Base-by-base conservation (phyloP, 345 rosid genomes). In the Odontarrhena argentea region DNA sequence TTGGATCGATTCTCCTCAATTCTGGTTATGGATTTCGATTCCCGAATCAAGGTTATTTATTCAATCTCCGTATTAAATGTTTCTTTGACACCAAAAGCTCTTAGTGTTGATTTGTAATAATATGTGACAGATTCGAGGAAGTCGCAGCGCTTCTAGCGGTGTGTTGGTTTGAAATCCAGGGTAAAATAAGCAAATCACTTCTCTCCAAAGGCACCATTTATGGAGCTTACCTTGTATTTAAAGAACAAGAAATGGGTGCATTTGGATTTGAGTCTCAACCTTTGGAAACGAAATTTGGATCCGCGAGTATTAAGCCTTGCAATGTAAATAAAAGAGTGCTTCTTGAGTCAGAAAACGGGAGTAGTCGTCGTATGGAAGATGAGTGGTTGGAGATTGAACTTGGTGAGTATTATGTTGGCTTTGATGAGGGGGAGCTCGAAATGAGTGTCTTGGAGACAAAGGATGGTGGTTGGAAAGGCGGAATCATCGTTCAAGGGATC, bases 341-440 rank as follows among this genome's bases (percentile, higher is more conserved):
- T 37, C 48, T 46, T 46, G 55, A 46, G 46, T 22, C 60, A 5
- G 8, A 28, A 48, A 44, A 38, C n/a, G 12, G 40, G 73, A 81
- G 0, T 32, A 55, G 51, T 59, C 60, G 36, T 32, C 6, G 7
- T 34, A 35, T 79, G 86, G 63, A 65, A 13, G 93, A 85, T 67
- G 85, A 80, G 25, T 87, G 87, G 89, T 12, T 76, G 53, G 89
- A 89, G 79, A 68, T 82, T 32, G 83, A 83, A 65, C 22, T 89
- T 48, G 89, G 93, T 37, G 81, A 84, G 34, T 81, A 72, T 60
- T 73, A 69, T 55, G 71, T 54, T 12, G 46, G 61, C 2, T 76
- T 59, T 0, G 75, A 52, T 1, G 78, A 57, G 9, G 91, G 71
- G 34, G 87, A 83, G n/a, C 60, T 87, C 46, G 73, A 81, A 35